These are phyloP conservation scores for Aspergillus sp. DNA, from an alignment of 2,329 filamentous ascomycete genomes.

Conservation along the genomic window DNA sequence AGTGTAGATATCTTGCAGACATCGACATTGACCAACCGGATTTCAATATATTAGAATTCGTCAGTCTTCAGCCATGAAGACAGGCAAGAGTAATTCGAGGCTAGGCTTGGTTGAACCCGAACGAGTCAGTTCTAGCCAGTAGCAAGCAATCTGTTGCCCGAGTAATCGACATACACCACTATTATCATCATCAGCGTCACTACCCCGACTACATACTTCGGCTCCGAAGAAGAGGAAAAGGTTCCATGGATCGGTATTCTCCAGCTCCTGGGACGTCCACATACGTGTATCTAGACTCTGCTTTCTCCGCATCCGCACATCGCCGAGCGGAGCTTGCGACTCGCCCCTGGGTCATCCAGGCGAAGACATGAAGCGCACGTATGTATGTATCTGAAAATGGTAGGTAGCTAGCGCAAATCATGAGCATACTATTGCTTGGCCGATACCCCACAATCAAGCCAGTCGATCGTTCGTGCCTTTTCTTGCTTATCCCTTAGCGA, in stretches of 20 bases:
- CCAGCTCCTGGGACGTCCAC: neutral
- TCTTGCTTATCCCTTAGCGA: neutral
- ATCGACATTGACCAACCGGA: neutral
- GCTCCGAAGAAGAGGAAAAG: neutral
- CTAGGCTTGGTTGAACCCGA: neutral
- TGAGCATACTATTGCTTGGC: neutral
- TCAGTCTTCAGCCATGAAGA: neutral
- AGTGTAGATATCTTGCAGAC: neutral
- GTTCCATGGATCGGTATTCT: neutral
- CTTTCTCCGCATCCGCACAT: neutral
- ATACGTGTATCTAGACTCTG: neutral
- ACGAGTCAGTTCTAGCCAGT: neutral
- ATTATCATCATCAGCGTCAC: neutral
- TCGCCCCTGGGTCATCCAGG: neutral
- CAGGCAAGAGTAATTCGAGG: neutral
- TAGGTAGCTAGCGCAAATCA: neutral
- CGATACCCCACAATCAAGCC: neutral
- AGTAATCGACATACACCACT: neutral
- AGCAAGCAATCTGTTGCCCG: neutral
- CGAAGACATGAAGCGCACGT: neutral
- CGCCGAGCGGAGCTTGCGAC: neutral
- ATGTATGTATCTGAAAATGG: neutral
- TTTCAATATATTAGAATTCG: neutral
- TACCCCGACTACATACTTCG: neutral
- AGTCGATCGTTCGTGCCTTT: constrained; percentile 5